These are phyloP conservation scores for Scytalidium sp. DNA, from an alignment of 2,329 filamentous ascomycete species.

Conservation along the genomic window DNA sequence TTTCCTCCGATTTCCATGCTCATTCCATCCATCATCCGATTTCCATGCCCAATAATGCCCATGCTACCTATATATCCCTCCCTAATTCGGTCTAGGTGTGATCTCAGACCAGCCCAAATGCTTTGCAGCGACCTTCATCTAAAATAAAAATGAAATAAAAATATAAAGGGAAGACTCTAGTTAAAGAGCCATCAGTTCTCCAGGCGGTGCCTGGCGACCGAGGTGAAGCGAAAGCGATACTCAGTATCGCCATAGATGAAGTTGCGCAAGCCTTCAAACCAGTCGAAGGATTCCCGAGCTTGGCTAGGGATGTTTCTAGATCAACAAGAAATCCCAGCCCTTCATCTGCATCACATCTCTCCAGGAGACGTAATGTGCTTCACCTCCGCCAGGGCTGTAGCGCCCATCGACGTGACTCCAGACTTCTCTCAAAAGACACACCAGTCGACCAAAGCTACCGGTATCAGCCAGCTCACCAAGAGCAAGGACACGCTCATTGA, in stretches of 20 bases:
- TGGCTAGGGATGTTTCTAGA: conserved; percentile 46
- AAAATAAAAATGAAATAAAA: neutral
- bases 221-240: conserved; percentile 14
- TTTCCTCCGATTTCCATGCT: conserved; percentile 2
- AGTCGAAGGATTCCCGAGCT: conserved; percentile 12
- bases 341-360: conserved; percentile 89
- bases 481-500: conserved; percentile 69
- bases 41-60: conserved; percentile 1
- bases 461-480: conserved; percentile 76
- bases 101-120: conserved; percentile 8
- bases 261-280: conserved; percentile 16
- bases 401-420: conserved; percentile 71
- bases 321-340: conserved; percentile 88
- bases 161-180: neutral
- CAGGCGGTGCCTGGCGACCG: conserved; percentile 7
- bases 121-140: conserved; percentile 10
- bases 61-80: conserved; percentile 3
- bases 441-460: conserved; percentile 83
- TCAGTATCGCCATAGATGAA: conserved; percentile 15
- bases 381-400: conserved; percentile 31
- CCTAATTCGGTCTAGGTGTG: conserved; percentile 5
- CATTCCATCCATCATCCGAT: conserved; percentile 1
- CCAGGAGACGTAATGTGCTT: conserved; percentile 79
- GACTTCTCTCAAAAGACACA: conserved; percentile 74
- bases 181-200: neutral